These are phyloP conservation scores for Sugiyamaella marilandica DNA, from an alignment of 805 yeast genomes.

Conservation along the genomic window DNA sequence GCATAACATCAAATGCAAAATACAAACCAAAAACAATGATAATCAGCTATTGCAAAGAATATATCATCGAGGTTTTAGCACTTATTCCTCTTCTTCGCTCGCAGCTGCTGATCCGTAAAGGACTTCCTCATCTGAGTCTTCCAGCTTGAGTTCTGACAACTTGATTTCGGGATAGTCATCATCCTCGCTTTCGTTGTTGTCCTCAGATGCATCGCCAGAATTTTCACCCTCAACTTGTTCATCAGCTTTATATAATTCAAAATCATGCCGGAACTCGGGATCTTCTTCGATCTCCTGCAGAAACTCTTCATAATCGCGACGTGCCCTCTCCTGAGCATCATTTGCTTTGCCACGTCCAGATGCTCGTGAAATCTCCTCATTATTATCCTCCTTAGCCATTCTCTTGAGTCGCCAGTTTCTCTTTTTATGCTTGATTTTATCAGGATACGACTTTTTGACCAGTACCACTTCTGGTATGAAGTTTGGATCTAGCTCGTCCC, in stretches of 20 bases:
- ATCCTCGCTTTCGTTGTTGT: conserved; percentile 15
- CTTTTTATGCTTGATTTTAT: conserved; percentile 12
- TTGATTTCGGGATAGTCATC: conserved; percentile 39
- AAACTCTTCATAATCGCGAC: conserved; percentile 24
- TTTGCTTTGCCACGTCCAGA: conserved; percentile 46
- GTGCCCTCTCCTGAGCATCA: conserved; percentile 80
- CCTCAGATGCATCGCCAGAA: conserved; percentile 16
- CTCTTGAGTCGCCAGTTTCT: conserved; percentile 60
- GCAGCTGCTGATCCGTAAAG: background rate
- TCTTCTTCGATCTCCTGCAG: conserved; percentile 25
- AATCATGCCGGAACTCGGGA: conserved; percentile 52
- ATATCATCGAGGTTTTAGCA: background rate
- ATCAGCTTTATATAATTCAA: conserved; percentile 52
- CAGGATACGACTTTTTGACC: conserved; percentile 38
- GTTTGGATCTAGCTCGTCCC: conserved; percentile 61
- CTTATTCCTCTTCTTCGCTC: background rate
- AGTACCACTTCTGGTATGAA: conserved; percentile 79
- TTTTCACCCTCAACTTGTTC: conserved; percentile 36
- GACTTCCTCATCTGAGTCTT: conserved; percentile 67
- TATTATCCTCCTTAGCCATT: conserved; percentile 95
- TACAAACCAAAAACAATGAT: background rate
- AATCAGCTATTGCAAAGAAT: background rate
- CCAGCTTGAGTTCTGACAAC: conserved; percentile 70
- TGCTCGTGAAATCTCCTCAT: conserved; percentile 61
- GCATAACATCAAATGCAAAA: background rate